Base-by-base conservation (phyloP, 148 eudicot genomes). In the Tetragonia tetragonoides region DNA sequence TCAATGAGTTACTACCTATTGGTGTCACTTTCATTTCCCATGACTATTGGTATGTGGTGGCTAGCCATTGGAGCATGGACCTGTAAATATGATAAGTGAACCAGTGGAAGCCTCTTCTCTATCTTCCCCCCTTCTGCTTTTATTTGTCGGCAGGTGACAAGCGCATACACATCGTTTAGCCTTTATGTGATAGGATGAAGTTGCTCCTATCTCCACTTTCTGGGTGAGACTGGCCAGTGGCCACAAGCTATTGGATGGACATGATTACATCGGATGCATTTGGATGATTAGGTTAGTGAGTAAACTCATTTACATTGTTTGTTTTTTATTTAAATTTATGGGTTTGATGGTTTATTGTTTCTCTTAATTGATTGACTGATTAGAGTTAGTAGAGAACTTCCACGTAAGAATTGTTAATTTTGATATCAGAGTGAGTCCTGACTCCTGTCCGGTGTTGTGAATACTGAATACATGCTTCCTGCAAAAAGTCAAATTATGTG, bases 261-360 rank as follows among this genome's bases (percentile, higher is more conserved):
- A 63, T 11, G 39, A 63, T 63, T 34, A 63, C 12, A 5, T 63
- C 10, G 28, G 24, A 39, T 63, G 38, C 14, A 4, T 2, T 24
- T 10, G 49, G 49, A 69, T 46, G 38, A 44, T 69, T 41, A 38
- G 73, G 73, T 69, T 69, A 23, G 73, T 23, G 3, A 69, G 73
- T 69, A 42, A 44, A 41, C 68, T 44, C 11, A 2, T 11, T 69
- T 69, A 20, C 17, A 21, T 66, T 69, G 17, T 3, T 47, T 21
- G 38, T 42, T 69, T 6, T 23, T 41, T 67, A 67, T 16, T 67
- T 69, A 16, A 17, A 23, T 69, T 44, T 11, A 46, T 16, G 7
- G 16, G 7, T n/a, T 12, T 4, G 6, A 14, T 44, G 14, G 11
- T 10, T 1, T 44, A 3, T 44, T 21, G 23, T 3, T 18, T 18